These are phyloP conservation scores for Colletotrichum sp. DNA, from an alignment of 2,329 filamentous ascomycete species.

Conservation along the genomic window DNA sequence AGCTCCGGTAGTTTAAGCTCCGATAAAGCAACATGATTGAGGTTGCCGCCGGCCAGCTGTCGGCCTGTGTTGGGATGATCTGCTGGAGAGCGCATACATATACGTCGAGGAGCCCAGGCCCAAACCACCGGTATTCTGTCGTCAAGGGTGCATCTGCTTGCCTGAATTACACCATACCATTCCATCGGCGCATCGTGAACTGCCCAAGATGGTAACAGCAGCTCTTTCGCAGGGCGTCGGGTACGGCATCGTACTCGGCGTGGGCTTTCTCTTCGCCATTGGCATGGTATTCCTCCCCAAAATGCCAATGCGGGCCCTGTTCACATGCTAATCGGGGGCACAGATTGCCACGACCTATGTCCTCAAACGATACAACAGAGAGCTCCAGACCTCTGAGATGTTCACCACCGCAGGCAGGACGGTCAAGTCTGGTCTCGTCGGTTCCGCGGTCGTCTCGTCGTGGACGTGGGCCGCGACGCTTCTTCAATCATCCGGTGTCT, in stretches of 20 bases:
- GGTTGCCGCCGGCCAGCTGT: conserved; percentile 18
- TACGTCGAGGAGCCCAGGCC: conserved; percentile 3
- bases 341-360: conserved; percentile 72
- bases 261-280: conserved; percentile 76
- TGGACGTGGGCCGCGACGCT: conserved; percentile 86
- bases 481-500: conserved; percentile 74
- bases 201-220: conserved; percentile 24
- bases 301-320: background rate
- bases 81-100: background rate
- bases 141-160: background rate
- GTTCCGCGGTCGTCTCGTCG: conserved; percentile 80
- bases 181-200: background rate
- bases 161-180: background rate
- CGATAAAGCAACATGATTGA: conserved; percentile 2
- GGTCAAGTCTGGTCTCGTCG: conserved; percentile 83
- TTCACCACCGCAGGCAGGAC: conserved; percentile 82
- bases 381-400: conserved; percentile 86
- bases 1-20: conserved; percentile 10
- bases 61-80: background rate
- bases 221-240: conserved; percentile 67
- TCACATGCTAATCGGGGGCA: background rate
- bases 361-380: conserved; percentile 64
- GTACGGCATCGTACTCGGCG: conserved; percentile 78
- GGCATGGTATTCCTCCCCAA: conserved; percentile 56
- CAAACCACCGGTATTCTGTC: background rate